phyloP scores from a whole-genome alignment of 805 yeast species.

The Nakazawaea molendinolei region DNA sequence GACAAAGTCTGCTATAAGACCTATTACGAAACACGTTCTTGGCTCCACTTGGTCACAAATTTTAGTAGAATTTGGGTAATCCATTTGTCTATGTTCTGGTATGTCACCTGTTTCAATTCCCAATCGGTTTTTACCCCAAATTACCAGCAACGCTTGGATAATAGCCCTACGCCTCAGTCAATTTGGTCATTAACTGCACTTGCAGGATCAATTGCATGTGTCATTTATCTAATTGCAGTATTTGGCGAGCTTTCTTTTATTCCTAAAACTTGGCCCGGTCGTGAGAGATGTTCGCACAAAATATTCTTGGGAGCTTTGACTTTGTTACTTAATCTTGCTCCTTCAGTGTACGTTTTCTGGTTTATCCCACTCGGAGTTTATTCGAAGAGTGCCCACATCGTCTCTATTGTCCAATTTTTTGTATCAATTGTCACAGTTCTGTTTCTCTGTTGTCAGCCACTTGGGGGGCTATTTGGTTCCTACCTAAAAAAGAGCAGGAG shows the following conservation, averaged over 20 bases:
- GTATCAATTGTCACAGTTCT: slow-evolving; percentile 34
- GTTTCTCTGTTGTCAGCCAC: slow-evolving; percentile 36
- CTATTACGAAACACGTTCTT: slow-evolving; percentile 39
- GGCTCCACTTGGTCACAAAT: slow-evolving; percentile 43
- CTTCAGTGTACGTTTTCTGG: slow-evolving; percentile 34
- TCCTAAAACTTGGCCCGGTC: slow-evolving; percentile 43
- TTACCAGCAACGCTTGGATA: slow-evolving; percentile 33
- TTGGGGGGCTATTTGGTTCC: slow-evolving; percentile 25
- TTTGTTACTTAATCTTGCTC: slow-evolving; percentile 29
- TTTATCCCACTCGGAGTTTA: slow-evolving; percentile 29
- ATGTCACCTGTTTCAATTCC: slow-evolving; percentile 42
- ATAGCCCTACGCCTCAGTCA: slow-evolving; percentile 38
- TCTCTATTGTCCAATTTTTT: slow-evolving; percentile 35
- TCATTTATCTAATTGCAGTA: slow-evolving; percentile 33
- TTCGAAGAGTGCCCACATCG: slow-evolving; percentile 27
- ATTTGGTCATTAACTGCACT: slow-evolving; percentile 36
- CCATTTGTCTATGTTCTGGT: slow-evolving; percentile 46
- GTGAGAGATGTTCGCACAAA: slow-evolving; percentile 30
- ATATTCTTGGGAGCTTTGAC: slow-evolving; percentile 25
- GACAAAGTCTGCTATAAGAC: slow-evolving; percentile 35
- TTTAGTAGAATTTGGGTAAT: slow-evolving; percentile 49
- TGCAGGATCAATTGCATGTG: slow-evolving; percentile 38
- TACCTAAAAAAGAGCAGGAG: slow-evolving; percentile 17
- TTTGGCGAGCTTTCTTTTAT: slow-evolving; percentile 38
- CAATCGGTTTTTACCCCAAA: slow-evolving; percentile 40